phyloP scores from a whole-genome alignment of 1,284 basidiomycete genomes.

The Ceratobasidium papillatum region DNA sequence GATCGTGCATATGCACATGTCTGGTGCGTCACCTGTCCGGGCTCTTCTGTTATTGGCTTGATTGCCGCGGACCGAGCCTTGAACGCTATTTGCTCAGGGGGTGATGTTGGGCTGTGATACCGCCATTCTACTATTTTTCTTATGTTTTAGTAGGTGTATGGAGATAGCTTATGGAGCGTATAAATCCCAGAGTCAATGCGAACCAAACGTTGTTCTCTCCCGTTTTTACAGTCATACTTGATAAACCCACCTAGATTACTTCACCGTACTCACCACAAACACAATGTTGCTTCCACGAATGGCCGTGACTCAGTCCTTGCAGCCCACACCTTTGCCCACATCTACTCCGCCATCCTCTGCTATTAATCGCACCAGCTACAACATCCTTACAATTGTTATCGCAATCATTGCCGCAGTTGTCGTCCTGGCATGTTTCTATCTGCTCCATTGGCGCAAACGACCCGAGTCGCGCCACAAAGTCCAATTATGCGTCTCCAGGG shows the following conservation, averaged over 20 bases:
- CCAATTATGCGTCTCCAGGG: constrained; percentile 20
- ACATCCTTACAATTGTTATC: constrained; percentile 14
- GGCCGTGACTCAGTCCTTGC: constrained; percentile 4
- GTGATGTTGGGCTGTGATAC: constrained; percentile 3
- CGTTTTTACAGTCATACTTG: background rate
- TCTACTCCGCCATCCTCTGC: background rate
- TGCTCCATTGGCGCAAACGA: constrained; percentile 28
- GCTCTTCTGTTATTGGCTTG: constrained; percentile 13
- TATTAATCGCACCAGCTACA: background rate
- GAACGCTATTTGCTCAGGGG: constrained; percentile 27
- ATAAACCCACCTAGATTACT: no score
- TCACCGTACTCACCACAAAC: background rate
- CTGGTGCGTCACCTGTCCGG: constrained; percentile 21
- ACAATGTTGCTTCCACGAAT: constrained; percentile 24
- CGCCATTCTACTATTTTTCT: background rate
- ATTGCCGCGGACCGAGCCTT: constrained; percentile 29
- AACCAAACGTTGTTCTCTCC: background rate
- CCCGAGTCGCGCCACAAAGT: background rate
- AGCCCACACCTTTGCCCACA: background rate
- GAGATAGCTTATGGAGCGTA: constrained; percentile 2
- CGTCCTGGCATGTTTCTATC: constrained; percentile 16
- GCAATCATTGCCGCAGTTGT: background rate
- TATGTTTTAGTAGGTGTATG: background rate
- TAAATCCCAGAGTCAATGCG: background rate
- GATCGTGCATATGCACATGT: constrained; percentile 27